Conservation (phyloP, 2,329 filamentous ascomycete species). For the Arthrinium puccinioides region DNA sequence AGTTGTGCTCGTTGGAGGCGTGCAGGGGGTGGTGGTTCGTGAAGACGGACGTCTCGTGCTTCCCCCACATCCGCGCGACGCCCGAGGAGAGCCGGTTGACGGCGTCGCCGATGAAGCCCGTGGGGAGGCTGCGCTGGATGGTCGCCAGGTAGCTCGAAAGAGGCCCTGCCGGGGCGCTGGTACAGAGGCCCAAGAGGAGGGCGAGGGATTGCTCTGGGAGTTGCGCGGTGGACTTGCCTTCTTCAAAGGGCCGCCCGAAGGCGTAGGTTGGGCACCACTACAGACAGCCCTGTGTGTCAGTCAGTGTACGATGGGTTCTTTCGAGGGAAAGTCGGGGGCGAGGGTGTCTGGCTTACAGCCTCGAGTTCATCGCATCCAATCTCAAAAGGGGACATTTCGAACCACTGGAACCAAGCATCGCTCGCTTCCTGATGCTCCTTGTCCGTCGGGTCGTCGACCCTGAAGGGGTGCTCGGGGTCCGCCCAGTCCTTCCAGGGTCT, state of each 20-base stretch:
- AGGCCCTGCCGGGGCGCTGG: slow-evolving; percentile 1
- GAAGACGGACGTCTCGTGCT: neutral
- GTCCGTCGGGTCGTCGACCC: neutral
- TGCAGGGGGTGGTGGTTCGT: neutral
- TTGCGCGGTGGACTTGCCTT: neutral
- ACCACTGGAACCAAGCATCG: neutral
- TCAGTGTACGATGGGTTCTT: no score
- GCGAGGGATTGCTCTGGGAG: neutral
- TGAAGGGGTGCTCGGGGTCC: neutral
- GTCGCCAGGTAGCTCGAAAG: neutral
- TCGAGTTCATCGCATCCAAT: neutral
- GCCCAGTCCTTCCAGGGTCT: neutral
- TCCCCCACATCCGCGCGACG: neutral
- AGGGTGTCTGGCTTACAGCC: neutral
- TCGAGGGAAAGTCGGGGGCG: no score
- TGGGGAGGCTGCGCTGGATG: neutral
- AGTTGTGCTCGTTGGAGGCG: neutral
- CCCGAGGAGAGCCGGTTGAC: neutral
- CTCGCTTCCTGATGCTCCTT: neutral
- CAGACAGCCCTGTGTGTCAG: no score
- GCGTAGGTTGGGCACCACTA: neutral
- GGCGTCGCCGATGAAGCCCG: neutral
- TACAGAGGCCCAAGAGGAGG: neutral
- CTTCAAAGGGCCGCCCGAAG: neutral
- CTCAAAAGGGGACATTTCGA: neutral